Evolutionary conservation across 306 rosid genomes (phyloP).

Genomic region (Spatholobus suberectus): DNA sequence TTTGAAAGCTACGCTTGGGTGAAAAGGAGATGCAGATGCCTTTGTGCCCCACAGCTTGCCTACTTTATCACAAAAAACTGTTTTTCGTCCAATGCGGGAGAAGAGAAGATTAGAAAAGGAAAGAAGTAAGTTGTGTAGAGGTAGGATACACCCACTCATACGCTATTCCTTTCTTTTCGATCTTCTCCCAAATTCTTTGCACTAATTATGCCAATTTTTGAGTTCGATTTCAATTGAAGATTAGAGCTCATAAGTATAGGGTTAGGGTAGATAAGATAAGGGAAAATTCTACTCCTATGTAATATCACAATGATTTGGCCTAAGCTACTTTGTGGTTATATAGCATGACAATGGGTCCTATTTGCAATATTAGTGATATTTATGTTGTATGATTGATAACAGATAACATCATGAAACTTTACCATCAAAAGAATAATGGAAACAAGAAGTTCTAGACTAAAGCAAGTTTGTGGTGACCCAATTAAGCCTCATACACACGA

Average conservation of each 20-base stretch:
- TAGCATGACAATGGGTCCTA: background rate
- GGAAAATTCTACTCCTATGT: background rate
- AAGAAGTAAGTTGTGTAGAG: slow-evolving; percentile 9
- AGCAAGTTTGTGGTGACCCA: background rate
- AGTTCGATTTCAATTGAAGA: slow-evolving; percentile 9
- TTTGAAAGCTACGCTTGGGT: slow-evolving; percentile 36
- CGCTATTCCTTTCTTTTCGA: slow-evolving; percentile 46
- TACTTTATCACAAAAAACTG: slow-evolving; percentile 36
- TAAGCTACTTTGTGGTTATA: background rate
- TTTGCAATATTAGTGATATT: background rate
- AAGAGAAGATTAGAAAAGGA: slow-evolving; percentile 40
- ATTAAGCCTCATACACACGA: background rate
- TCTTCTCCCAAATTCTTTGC: slow-evolving; percentile 28
- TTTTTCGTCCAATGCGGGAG: slow-evolving; percentile 37
- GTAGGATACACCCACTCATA: slow-evolving; percentile 33
- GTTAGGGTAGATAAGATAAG: slow-evolving; percentile 23
- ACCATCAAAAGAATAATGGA: slow-evolving; percentile 10
- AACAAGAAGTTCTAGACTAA: background rate
- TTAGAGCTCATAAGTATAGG: background rate
- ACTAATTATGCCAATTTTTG: slow-evolving; percentile 35
- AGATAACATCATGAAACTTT: slow-evolving; percentile 4
- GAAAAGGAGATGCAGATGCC: slow-evolving; percentile 42
- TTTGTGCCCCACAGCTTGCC: slow-evolving; percentile 41
- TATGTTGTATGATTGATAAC: slow-evolving; percentile 5
- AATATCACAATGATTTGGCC: slow-evolving; percentile 8